Base-by-base conservation (phyloP, 441 rosid genomes). In the Pelargonium myrrhifolium region DNA sequence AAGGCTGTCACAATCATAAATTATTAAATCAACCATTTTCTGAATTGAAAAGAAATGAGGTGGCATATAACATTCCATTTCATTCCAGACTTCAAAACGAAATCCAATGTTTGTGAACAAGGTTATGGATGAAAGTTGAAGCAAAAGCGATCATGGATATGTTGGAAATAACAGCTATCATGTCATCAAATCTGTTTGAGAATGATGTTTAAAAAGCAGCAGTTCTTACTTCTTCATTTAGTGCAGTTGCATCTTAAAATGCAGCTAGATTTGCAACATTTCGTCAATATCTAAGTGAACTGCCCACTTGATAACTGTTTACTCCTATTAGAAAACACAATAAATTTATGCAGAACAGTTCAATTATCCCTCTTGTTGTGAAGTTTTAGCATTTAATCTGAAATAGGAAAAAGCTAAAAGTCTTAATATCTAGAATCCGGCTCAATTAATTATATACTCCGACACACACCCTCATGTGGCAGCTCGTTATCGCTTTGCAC, bases 61-160 rank as follows among this genome's bases (percentile, higher is more conserved):
- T 11, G 14, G 39, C n/a, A 1, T 26, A 26, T 60, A 60, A 12
- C 37, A 60, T 24, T 60, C 40, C 39, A 26, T 12, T 12, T 60
- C 64, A 60, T 35, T 26, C 64, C 12, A 24, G 18, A 60, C 28
- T 60, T 60, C 18, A 26, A 20, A 56, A 24, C 9, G n/a, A 60
- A 60, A 60, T 26, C 31, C 64, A 60, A 26, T 60, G 64, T 14
- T 12, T 11, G 63, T 11, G 64, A 60, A 60, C 64, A 26, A 24
- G 64, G 18, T 60, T 60, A 59, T 26, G 64, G 37, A 60, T 26
- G 64, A 26, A 12, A 60, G 64, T 60, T 24, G 64, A 60, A 24
- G 64, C 9, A 60, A 26, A 24, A 24, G 14, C 6, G 18, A 12
- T 59, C 4, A 1, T 59, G 37, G 63, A 59, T 58, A 11, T 9